phyloP scores from a whole-genome alignment of 129 eudicot species.

The Smallanthus sonchifolius region DNA sequence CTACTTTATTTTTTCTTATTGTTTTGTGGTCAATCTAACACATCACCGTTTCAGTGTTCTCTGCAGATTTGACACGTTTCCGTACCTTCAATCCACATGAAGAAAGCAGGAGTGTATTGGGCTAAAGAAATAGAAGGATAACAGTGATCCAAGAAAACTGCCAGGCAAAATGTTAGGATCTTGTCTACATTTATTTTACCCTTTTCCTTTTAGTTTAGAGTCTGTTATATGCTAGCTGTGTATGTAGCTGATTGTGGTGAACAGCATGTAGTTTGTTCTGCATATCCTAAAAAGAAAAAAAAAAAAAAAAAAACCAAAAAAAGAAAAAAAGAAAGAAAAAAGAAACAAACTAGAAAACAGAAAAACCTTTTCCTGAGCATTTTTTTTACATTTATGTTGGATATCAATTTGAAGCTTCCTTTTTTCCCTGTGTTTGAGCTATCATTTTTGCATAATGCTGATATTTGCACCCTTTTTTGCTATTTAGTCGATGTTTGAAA shows the following conservation, averaged over 20 bases:
- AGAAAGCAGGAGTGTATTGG: slow-evolving; percentile 22
- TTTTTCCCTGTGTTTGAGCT: neutral
- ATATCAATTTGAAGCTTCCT: slow-evolving; percentile 12
- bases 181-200: neutral
- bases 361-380: slow-evolving; percentile 1
- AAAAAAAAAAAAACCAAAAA: neutral
- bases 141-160: slow-evolving; percentile 25
- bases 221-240: slow-evolving; percentile 27
- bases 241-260: slow-evolving; percentile 32
- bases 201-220: slow-evolving; percentile 18
- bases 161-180: slow-evolving; percentile 18
- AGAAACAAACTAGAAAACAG: slow-evolving; percentile 12
- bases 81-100: slow-evolving; percentile 2
- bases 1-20: neutral
- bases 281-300: slow-evolving; percentile 16
- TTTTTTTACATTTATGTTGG: slow-evolving; percentile 25
- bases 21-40: slow-evolving; percentile 7
- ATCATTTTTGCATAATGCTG: neutral
- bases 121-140: slow-evolving; percentile 23
- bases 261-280: slow-evolving; percentile 29
- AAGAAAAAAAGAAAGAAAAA: neutral
- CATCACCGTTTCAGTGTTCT: neutral
- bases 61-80: slow-evolving; percentile 18
- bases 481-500: neutral
- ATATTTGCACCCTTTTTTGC: neutral